Percentiles rank a stretch among this genome's conserved stretches.
Evolutionary conservation across 2,329 filamentous ascomycete genomes (phyloP).

Genomic region (Mollisia scopiformis): DNA sequence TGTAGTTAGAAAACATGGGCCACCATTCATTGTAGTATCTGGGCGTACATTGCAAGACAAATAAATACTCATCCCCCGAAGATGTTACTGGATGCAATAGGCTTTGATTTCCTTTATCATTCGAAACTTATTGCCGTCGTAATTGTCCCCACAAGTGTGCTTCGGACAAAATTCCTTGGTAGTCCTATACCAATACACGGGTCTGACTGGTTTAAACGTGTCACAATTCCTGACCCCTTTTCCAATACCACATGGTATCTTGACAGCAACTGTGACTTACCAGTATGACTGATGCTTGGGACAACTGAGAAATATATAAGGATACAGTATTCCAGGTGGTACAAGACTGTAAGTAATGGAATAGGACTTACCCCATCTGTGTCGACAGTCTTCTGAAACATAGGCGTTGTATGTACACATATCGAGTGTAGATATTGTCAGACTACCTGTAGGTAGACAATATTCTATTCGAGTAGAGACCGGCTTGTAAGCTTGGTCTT

Average conservation of each 20-base stretch:
- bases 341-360: not conserved
- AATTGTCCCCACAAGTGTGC: not conserved
- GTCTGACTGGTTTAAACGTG: not conserved
- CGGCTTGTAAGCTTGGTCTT: no score
- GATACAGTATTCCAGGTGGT: not conserved
- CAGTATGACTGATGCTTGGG: not conserved
- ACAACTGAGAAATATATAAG: not conserved
- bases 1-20: no score
- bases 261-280: not conserved
- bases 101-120: not conserved
- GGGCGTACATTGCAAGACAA: not conserved
- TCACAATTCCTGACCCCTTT: not conserved
- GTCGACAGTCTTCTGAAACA: not conserved
- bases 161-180: not conserved
- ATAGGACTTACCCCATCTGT: not conserved
- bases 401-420: not conserved
- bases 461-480: no score
- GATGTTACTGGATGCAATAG: not conserved
- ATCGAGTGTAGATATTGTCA: not conserved
- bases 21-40: no score
- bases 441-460: no score
- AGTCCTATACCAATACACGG: not conserved
- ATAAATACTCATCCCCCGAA: not conserved
- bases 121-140: not conserved
- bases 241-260: not conserved